A percentile compares a stretch with the other conserved stretches of the same genome.
These are phyloP conservation scores for Euphorbia tirucalli DNA, from an alignment of 345 rosid genomes.

Conservation along the genomic window DNA sequence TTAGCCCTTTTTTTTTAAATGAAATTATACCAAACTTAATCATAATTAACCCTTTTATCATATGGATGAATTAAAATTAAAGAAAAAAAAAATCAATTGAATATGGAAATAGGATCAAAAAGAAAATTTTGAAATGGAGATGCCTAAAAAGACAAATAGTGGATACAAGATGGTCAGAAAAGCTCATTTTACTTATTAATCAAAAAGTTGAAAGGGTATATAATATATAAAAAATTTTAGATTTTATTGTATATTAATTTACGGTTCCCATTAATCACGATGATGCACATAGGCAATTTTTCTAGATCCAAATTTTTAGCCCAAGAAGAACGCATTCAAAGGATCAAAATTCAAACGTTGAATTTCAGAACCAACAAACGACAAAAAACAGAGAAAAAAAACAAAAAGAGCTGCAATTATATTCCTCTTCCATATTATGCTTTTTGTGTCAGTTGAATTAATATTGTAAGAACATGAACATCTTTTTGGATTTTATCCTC, in stretches of 20 bases:
- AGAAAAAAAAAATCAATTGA: too few species aligned
- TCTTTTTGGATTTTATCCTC: neutral
- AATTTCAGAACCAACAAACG: slow-evolving; percentile 6
- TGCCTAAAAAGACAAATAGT: too few species aligned
- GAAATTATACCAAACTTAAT: too few species aligned
- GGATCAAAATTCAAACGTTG: slow-evolving; percentile 11
- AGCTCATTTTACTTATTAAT: too few species aligned
- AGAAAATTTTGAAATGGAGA: too few species aligned
- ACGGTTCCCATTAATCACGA: neutral
- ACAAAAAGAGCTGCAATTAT: neutral
- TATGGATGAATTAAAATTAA: too few species aligned
- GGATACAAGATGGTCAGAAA: too few species aligned
- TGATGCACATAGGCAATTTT: slow-evolving; percentile 5
- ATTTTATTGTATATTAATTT: neutral
- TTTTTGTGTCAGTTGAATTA: neutral
- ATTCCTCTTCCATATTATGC: neutral
- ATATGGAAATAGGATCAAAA: too few species aligned
- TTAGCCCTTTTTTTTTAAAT: too few species aligned
- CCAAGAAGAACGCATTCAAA: slow-evolving; percentile 1
- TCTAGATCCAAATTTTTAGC: slow-evolving; percentile 18
- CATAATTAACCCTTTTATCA: too few species aligned
- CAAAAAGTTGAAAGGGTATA: too few species aligned
- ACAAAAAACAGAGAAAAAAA: neutral
- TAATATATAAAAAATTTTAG: too few species aligned
- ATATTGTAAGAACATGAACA: neutral